Percentiles rank a stretch among this genome's conserved stretches.
These are phyloP conservation scores for Crithidia expoeki DNA, from an alignment of 208 protist species.

Conservation along the genomic window DNA sequence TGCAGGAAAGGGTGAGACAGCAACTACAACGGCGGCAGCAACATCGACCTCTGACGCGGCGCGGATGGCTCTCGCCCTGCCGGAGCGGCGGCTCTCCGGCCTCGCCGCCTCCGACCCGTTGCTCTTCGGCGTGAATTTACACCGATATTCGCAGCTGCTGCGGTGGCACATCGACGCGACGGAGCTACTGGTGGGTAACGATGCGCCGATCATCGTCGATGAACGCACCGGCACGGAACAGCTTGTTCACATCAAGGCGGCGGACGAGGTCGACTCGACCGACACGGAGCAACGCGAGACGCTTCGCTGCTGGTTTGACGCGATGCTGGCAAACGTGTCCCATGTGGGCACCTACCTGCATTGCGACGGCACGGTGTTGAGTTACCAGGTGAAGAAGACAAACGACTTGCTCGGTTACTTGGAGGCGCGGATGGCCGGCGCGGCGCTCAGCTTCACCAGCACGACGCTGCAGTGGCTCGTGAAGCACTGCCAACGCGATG, in stretches of 20 bases:
- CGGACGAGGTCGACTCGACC: constrained; percentile 12
- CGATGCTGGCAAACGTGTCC: constrained; percentile 79
- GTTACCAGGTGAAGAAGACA: constrained; percentile 70
- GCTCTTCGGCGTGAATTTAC: constrained; percentile 22
- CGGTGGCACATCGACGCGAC: constrained; percentile 74
- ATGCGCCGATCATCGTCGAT: constrained; percentile 80
- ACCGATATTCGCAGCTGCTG: constrained; percentile 71
- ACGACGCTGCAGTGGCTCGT: constrained; percentile 82
- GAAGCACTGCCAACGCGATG: constrained; percentile 62
- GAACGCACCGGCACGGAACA: constrained; percentile 65
- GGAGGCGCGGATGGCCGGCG: constrained; percentile 66
- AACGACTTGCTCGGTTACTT: constrained; percentile 69
- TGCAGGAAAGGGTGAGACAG: no score
- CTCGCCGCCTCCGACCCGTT: constrained; percentile 19
- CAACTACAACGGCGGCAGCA: no score
- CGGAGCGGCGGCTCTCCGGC: constrained; percentile 29
- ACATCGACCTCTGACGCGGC: no score
- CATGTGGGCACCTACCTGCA: constrained; percentile 84
- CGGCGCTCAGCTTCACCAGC: constrained; percentile 85
- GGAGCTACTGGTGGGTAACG: constrained; percentile 80
- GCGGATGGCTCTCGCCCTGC: constrained; percentile 24
- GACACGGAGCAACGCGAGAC: constrained; percentile 55
- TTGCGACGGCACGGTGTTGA: constrained; percentile 74
- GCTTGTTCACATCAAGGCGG: constrained; percentile 62
- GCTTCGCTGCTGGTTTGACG: constrained; percentile 83